Evolutionary conservation across 1,139 yeast genomes (phyloP).

Genomic region (Sugiyamaella neomexicana): DNA sequence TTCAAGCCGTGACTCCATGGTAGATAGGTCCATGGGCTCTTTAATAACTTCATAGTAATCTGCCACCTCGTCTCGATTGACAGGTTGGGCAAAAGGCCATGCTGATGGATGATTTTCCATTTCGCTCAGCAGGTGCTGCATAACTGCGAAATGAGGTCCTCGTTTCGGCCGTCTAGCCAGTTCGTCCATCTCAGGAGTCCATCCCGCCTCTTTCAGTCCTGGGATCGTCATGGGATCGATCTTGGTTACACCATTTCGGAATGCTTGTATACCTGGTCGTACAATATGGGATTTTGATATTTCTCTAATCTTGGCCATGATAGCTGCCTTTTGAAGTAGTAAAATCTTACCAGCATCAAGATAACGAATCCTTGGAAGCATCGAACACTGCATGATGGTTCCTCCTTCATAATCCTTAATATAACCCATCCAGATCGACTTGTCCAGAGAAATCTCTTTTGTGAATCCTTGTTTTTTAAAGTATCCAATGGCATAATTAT

Average conservation of each 20-base stretch:
- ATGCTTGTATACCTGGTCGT: conserved; percentile 76
- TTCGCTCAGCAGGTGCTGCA: conserved; percentile 85
- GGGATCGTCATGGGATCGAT: conserved; percentile 79
- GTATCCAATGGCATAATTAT: conserved; percentile 97
- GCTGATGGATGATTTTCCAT: conserved; percentile 93
- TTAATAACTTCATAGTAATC: conserved; percentile 95
- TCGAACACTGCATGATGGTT: conserved; percentile 94
- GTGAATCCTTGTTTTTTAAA: conserved; percentile 98
- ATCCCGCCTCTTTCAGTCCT: conserved; percentile 87
- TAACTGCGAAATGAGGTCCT: conserved; percentile 91
- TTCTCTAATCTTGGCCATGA: conserved; percentile 76
- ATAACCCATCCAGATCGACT: conserved; percentile 95
- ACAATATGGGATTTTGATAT: conserved; percentile 78
- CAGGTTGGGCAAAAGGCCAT: conserved; percentile 98
- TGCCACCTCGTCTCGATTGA: conserved; percentile 88
- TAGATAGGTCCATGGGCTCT: conserved; percentile 97
- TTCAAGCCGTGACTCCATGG: conserved; percentile 92
- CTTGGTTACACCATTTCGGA: conserved; percentile 44
- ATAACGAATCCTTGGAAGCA: conserved; percentile 86
- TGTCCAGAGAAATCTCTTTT: conserved; percentile 84
- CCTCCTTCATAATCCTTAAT: conserved; percentile 99
- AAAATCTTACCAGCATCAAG: conserved; percentile 85
- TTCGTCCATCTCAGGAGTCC: conserved; percentile 98
- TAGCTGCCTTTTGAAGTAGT: conserved; percentile 86
- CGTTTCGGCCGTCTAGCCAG: conserved; percentile 92